Evolutionary conservation across 108 stramenopile species (phyloP).

Genomic region (Pseudonitzschia pungens): DNA sequence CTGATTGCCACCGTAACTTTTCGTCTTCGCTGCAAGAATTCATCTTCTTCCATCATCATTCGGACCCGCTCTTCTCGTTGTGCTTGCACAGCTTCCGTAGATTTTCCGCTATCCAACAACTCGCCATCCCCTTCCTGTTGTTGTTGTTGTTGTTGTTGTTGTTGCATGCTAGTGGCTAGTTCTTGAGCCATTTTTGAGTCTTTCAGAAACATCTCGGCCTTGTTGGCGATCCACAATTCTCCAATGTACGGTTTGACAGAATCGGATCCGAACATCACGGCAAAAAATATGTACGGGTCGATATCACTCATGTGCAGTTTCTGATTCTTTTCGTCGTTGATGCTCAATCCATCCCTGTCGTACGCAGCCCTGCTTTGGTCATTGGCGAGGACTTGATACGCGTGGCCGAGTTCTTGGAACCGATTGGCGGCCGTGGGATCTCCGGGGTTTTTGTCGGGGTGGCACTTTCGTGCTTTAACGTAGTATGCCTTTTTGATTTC

Average conservation of each 20-base stretch:
- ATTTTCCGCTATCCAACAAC: neutral
- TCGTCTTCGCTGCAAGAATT: constrained; percentile 73
- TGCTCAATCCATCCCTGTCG: constrained; percentile 76
- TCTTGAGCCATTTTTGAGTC: constrained; percentile 51
- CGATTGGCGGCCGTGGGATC: constrained; percentile 80
- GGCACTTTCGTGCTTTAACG: constrained; percentile 73
- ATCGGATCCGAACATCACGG: constrained; percentile 86
- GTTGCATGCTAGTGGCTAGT: constrained; percentile 30
- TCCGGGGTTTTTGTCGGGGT: constrained; percentile 88
- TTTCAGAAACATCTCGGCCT: constrained; percentile 77
- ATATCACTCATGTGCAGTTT: constrained; percentile 63
- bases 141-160: constrained; percentile 15
- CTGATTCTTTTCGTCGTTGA: constrained; percentile 43
- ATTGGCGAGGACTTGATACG: constrained; percentile 87
- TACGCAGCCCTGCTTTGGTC: constrained; percentile 82
- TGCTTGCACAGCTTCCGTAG: constrained; percentile 2
- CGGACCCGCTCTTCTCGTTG: constrained; percentile 43
- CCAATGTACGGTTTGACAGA: constrained; percentile 85
- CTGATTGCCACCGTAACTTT: constrained; percentile 73
- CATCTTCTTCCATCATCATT: constrained; percentile 56
- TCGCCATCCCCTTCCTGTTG: neutral
- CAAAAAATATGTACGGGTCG: constrained; percentile 86
- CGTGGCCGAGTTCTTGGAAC: constrained; percentile 89
- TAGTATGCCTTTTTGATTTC: constrained; percentile 94
- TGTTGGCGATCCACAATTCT: constrained; percentile 83